Percentiles rank a stretch among this genome's conserved stretches.
Conservation (phyloP, 768 basidiomycete genomes). For the Pleurotus ostreatus region DNA sequence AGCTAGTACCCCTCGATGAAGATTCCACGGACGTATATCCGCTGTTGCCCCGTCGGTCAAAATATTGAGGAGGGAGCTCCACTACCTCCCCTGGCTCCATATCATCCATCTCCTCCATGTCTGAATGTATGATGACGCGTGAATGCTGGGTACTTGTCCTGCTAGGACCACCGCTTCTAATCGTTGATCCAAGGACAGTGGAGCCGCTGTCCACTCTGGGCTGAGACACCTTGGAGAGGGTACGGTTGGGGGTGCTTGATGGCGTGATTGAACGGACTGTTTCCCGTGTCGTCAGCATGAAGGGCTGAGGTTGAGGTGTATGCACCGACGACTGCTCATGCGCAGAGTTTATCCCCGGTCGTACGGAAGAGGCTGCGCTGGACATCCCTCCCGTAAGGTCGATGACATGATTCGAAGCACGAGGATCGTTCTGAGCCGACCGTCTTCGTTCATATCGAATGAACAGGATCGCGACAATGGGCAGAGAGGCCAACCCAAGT, state of each 20-base stretch:
- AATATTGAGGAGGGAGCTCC: slow-evolving; percentile 76
- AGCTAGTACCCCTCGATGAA: background rate
- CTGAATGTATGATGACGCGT: slow-evolving; percentile 65
- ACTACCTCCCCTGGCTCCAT: slow-evolving; percentile 48
- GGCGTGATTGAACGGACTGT: background rate
- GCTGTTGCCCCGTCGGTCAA: slow-evolving; percentile 35
- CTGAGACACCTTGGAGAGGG: background rate
- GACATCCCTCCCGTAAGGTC: background rate
- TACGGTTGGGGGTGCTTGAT: background rate
- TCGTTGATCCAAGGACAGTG: background rate
- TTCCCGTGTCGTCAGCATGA: background rate
- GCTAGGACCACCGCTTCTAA: background rate
- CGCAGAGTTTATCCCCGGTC: background rate
- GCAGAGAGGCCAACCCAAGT: slow-evolving; percentile 44
- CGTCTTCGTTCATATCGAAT: slow-evolving; percentile 19
- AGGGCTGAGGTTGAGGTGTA: background rate
- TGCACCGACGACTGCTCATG: background rate
- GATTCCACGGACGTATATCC: background rate
- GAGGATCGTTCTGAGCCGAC: background rate
- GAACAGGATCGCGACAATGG: slow-evolving; percentile 50
- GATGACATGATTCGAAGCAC: background rate
- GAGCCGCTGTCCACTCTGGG: background rate
- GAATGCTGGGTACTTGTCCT: slow-evolving; percentile 23
- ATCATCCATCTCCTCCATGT: slow-evolving; percentile 52
- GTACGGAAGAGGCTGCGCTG: background rate